phyloP scores from a whole-genome alignment of 2,329 filamentous ascomycete species.

The Verruconis gallopava region DNA sequence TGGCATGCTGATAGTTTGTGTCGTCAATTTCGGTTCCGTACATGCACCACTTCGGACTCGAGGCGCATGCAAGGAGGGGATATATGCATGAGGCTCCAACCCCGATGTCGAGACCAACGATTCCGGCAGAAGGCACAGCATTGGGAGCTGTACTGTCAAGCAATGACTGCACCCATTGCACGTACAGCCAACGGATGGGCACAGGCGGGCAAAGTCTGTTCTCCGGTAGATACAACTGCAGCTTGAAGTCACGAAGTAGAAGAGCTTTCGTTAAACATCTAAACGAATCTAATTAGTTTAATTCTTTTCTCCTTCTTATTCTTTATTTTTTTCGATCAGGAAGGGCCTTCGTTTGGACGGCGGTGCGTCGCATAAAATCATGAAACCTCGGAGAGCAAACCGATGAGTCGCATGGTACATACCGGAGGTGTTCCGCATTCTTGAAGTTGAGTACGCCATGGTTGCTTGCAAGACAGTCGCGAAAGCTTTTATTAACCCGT shows the following conservation, averaged over 20 bases:
- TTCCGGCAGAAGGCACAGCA: constrained; percentile 35
- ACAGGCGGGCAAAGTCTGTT: constrained; percentile 82
- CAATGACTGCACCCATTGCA: constrained; percentile 75
- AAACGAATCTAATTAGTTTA: constrained; percentile 3
- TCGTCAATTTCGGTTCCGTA: constrained; percentile 56
- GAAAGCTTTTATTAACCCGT: constrained; percentile 45
- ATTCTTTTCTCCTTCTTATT: too few relatives aligned
- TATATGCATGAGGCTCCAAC: constrained; percentile 90
- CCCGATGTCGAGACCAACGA: constrained; percentile 71
- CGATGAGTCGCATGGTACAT: constrained; percentile 24
- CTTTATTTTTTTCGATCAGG: too few relatives aligned
- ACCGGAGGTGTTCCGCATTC: constrained; percentile 63
- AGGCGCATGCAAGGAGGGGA: constrained; percentile 61
- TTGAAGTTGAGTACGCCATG: constrained; percentile 64
- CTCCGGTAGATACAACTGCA: constrained; percentile 56
- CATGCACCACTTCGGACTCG: constrained; percentile 51
- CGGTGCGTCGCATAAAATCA: too few relatives aligned
- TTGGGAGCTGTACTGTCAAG: constrained; percentile 52
- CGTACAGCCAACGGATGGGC: constrained; percentile 55
- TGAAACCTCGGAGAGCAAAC: too few relatives aligned
- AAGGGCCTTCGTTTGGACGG: too few relatives aligned
- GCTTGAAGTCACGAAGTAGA: constrained; percentile 59
- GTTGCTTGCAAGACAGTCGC: constrained; percentile 31
- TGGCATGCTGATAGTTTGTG: constrained; percentile 53
- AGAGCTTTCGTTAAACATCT: constrained; percentile 64